Evolutionary conservation across 169 alveolate genomes (phyloP).

Genomic region (Cryptosporidium tyzzeri): DNA sequence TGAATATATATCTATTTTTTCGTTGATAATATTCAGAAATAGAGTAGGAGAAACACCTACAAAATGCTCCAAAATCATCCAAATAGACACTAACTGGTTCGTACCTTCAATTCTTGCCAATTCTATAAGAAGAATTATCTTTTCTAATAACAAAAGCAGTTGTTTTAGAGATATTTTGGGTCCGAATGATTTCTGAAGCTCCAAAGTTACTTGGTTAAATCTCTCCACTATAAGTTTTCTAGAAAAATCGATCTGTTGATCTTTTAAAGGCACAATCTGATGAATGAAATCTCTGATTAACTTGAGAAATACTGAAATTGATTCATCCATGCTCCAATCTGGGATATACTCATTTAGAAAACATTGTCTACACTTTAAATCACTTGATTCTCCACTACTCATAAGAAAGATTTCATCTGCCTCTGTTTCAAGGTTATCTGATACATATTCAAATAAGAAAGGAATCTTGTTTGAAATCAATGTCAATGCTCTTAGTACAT

Average conservation of each 20-base stretch:
- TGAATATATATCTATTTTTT: constrained; percentile 16
- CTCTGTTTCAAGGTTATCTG: constrained; percentile 24
- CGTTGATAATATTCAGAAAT: constrained; percentile 19
- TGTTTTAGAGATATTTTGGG: neutral
- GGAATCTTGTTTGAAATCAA: constrained; percentile 57
- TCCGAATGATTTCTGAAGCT: constrained; percentile 9
- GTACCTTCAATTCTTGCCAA: constrained; percentile 18
- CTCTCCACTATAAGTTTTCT: constrained; percentile 57
- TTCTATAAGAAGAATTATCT: constrained; percentile 32
- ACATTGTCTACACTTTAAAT: constrained; percentile 26
- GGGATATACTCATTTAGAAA: constrained; percentile 7
- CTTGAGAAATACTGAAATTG: constrained; percentile 49
- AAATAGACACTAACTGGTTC: neutral
- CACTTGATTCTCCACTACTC: neutral
- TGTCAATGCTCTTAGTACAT: constrained; percentile 17
- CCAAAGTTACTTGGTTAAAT: constrained; percentile 29
- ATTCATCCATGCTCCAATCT: constrained; percentile 61
- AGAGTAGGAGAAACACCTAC: constrained; percentile 44
- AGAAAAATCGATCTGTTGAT: constrained; percentile 7
- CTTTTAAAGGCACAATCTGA: constrained; percentile 28
- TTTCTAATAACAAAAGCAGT: constrained; percentile 30
- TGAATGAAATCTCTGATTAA: constrained; percentile 43
- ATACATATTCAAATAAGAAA: constrained; percentile 26
- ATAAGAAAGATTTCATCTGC: neutral
- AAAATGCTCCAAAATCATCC: constrained; percentile 47